Conservation (phyloP, 1,284 basidiomycete genomes). For the Inonotus hispidus region DNA sequence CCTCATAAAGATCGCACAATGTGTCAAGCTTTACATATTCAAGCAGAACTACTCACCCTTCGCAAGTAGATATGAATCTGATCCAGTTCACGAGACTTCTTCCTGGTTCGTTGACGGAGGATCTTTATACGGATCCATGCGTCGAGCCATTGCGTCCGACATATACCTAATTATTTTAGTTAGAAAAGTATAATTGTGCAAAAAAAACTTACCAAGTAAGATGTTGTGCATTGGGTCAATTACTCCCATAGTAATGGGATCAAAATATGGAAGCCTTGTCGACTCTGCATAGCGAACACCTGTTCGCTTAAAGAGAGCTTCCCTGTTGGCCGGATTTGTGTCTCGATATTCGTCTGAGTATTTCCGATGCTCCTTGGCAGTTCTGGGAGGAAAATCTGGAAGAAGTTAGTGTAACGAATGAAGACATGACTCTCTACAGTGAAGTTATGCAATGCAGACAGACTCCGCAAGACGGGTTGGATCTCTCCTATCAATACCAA, state of each 20-base stretch:
- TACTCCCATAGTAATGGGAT: conserved; percentile 15
- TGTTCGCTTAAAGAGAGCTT: neutral
- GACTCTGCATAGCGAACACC: conserved; percentile 11
- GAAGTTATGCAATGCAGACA: too few relatives aligned
- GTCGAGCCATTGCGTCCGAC: conserved; percentile 14
- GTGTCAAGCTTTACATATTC: neutral
- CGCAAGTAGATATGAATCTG: neutral
- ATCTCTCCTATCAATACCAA: too few relatives aligned
- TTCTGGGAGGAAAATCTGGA: neutral
- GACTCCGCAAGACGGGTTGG: too few relatives aligned
- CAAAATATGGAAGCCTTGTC: conserved; percentile 18
- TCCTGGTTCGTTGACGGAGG: conserved; percentile 5
- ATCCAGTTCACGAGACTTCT: neutral
- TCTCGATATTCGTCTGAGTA: neutral
- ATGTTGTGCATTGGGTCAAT: conserved; percentile 22
- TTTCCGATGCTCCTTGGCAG: neutral
- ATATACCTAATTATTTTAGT: conserved; percentile 8
- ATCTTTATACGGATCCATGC: conserved; percentile 1
- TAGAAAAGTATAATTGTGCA: too few relatives aligned
- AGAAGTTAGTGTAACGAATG: too few relatives aligned
- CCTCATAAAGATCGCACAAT: too few relatives aligned
- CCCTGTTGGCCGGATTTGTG: neutral
- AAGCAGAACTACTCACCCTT: neutral
- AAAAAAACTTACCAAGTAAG: conserved; percentile 3
- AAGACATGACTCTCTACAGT: too few relatives aligned